These are phyloP conservation scores for Zangia roseola DNA, from an alignment of 768 basidiomycete species.

Conservation along the genomic window DNA sequence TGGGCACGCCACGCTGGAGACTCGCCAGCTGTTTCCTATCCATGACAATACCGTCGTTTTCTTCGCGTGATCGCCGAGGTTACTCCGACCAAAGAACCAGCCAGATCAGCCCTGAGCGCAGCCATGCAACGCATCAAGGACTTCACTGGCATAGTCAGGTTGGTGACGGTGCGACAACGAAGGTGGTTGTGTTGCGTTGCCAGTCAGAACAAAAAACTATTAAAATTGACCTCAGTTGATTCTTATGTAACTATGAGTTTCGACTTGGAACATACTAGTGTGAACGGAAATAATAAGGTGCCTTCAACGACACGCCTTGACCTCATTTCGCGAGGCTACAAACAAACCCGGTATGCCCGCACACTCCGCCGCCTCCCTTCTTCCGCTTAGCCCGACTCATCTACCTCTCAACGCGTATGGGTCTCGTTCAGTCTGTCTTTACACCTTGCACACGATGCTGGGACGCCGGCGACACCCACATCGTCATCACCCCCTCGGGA, in stretches of 20 bases:
- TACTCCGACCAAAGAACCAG: no score
- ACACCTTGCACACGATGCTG: constrained; percentile 21
- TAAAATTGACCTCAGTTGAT: no score
- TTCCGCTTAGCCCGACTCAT: background rate
- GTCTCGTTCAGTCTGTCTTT: constrained; percentile 15
- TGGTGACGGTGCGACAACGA: no score
- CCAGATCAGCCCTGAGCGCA: no score
- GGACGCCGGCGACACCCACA: constrained; percentile 30
- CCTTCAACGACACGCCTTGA: constrained; percentile 4
- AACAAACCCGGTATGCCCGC: constrained; percentile 13
- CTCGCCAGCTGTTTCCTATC: constrained; percentile 68
- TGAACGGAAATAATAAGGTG: no score
- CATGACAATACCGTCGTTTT: constrained; percentile 90
- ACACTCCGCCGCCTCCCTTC: background rate
- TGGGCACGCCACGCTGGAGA: constrained; percentile 66
- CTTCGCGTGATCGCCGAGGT: no score
- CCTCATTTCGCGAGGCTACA: constrained; percentile 11
- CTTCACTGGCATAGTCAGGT: no score
- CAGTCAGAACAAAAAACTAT: no score
- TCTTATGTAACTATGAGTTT: no score
- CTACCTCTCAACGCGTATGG: constrained; percentile 10
- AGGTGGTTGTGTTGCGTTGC: no score
- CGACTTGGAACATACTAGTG: no score
- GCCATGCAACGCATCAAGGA: no score
- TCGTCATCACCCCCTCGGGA: constrained; percentile 23